These are phyloP conservation scores for Malus asiatica DNA, from an alignment of 306 rosid species.

Conservation along the genomic window DNA sequence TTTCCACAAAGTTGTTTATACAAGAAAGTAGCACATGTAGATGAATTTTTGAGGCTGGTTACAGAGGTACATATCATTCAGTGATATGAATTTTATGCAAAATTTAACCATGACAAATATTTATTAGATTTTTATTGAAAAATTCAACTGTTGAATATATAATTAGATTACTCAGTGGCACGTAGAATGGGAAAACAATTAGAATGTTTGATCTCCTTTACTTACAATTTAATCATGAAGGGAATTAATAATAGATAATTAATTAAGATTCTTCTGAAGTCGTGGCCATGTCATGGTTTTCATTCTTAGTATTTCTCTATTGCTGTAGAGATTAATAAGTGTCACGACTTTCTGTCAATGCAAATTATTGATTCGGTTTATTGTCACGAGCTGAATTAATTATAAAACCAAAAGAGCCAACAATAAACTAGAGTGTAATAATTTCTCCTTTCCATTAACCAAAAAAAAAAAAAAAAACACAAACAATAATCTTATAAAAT, in stretches of 20 bases:
- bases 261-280: constrained; percentile 13
- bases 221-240: not conserved
- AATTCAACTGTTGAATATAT: no score
- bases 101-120: not conserved
- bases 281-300: constrained; percentile 10
- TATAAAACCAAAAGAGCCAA: not conserved
- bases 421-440: not conserved
- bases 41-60: not conserved
- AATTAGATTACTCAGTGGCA: no score
- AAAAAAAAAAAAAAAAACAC: not conserved
- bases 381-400: not conserved
- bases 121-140: no score
- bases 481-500: not conserved
- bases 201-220: no score
- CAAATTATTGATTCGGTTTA: not conserved
- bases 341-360: constrained; percentile 1
- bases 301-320: not conserved
- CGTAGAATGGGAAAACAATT: no score
- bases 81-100: not conserved
- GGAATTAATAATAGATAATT: not conserved
- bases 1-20: not conserved
- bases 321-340: not conserved
- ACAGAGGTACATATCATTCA: not conserved
- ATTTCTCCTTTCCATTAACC: not conserved
- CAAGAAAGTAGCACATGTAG: not conserved